Evolutionary conservation across 2,329 filamentous ascomycete species (phyloP).

Genomic region (Aschersonia sp.): DNA sequence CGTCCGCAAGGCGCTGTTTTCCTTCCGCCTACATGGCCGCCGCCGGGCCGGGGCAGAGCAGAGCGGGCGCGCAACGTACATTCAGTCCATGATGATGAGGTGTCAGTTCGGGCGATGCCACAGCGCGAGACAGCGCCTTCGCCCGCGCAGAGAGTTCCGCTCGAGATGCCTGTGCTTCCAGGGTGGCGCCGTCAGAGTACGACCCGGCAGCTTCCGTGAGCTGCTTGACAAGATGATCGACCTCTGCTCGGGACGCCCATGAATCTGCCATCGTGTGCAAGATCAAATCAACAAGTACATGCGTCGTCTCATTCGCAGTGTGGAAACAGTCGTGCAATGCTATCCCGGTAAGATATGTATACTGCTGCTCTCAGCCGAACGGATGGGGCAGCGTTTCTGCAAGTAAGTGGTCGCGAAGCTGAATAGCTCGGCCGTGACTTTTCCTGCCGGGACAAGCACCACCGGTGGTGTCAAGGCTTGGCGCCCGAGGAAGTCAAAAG

Average conservation of each 20-base stretch:
- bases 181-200: slow-evolving; percentile 11
- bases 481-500: too few relatives aligned
- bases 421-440: too few relatives aligned
- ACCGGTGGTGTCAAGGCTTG: too few relatives aligned
- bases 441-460: too few relatives aligned
- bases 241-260: neutral
- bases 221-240: slow-evolving; percentile 8
- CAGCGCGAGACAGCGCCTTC: slow-evolving; percentile 11
- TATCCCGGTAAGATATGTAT: too few relatives aligned
- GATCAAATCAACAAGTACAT: neutral
- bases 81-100: slow-evolving; percentile 19
- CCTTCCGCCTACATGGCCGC: too few relatives aligned
- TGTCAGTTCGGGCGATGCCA: slow-evolving; percentile 13
- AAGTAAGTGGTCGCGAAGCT: too few relatives aligned
- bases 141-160: slow-evolving; percentile 13
- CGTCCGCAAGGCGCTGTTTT: neutral
- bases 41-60: neutral
- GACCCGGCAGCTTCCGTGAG: slow-evolving; percentile 8
- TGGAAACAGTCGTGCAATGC: neutral
- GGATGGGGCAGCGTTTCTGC: too few relatives aligned
- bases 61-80: slow-evolving; percentile 6
- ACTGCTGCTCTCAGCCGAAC: too few relatives aligned
- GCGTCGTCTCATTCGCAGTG: neutral
- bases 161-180: slow-evolving; percentile 11
- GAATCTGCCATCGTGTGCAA: neutral